A percentile compares a stretch with the other conserved stretches of the same genome.
These are phyloP conservation scores for Monotropa hypopitys DNA, from an alignment of 179 eudicot genomes.

Conservation along the genomic window DNA sequence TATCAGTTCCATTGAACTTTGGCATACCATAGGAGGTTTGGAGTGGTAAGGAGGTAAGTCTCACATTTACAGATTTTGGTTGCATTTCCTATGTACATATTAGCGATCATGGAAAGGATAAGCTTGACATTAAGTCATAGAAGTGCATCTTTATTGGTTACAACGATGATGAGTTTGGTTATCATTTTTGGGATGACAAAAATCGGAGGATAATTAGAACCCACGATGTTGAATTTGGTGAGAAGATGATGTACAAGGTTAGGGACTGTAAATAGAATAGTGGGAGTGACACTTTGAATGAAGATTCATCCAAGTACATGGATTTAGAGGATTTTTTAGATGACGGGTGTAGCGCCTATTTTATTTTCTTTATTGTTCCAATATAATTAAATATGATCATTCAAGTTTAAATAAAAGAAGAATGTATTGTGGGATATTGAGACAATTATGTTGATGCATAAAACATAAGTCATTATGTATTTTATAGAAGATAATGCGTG, in stretches of 20 bases:
- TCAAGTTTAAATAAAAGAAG: no score
- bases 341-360: no score
- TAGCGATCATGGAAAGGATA: neutral
- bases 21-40: neutral
- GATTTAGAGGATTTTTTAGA: neutral
- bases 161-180: neutral
- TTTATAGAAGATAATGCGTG: no score
- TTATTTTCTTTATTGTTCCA: no score
- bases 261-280: neutral
- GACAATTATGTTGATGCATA: no score
- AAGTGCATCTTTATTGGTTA: neutral
- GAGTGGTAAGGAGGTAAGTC: neutral
- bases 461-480: no score
- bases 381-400: no score
- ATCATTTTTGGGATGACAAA: neutral
- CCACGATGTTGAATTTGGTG: neutral
- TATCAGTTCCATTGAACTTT: neutral
- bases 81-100: neutral
- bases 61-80: neutral
- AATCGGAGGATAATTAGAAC: neutral
- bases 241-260: neutral
- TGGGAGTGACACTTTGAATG: neutral
- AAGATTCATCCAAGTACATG: neutral
- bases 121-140: neutral
- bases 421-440: no score